Evolutionary conservation across 352 stramenopile species (phyloP), one percentile per base, ranked within the genome.

Genomic region (Globisporangium spinosum): DNA sequence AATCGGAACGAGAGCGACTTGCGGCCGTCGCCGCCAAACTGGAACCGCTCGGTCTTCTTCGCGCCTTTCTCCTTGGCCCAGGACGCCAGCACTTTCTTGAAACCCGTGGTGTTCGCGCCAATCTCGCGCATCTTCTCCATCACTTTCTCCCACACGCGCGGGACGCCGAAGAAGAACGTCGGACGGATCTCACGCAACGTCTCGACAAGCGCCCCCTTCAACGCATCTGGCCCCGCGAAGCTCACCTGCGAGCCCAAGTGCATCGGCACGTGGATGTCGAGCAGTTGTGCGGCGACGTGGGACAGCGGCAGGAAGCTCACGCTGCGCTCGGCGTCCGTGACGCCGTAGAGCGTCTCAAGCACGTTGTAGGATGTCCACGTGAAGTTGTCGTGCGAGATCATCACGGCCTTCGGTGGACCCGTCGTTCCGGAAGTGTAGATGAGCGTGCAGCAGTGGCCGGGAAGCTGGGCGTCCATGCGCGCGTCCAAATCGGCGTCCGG

Each of bases 391-490:
- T 91, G 80, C 22, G 81, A 89, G 74, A 91, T 83, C 83, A 91
- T 89, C 45, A 89, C 83, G 67, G 74, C 83, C 71, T 91, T 91
- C 17, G 83, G 76, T 25, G 75, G 73, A 15, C 83, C 83, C 6
- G 83, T 91, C 34, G 83, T 89, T 40, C 94, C 94, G 2, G 86
- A 97, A 32, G 91, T 98, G 80, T 98, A 98, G 68, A 98, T 96
- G 25, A 97, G 74, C 49, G 88, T 93, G 57, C 78, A 85, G 72
- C 87, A 91, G 68, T 91, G 78, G 22, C 79, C 81, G 23, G 83
- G 81, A 45, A 69, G 70, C 70, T 89, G 80, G 6, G 69, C 71
- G 22, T 51, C 56, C 59, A 90, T 89, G 56, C 80, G 78, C 58
- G 62, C 51, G 20, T 85, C 60, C 0, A 92, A 63, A 29, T 70